A percentile compares a stretch with the other conserved stretches of the same genome.
Evolutionary conservation across 2,329 filamentous ascomycete species (phyloP).

Genomic region (Cladosporium colombiae): DNA sequence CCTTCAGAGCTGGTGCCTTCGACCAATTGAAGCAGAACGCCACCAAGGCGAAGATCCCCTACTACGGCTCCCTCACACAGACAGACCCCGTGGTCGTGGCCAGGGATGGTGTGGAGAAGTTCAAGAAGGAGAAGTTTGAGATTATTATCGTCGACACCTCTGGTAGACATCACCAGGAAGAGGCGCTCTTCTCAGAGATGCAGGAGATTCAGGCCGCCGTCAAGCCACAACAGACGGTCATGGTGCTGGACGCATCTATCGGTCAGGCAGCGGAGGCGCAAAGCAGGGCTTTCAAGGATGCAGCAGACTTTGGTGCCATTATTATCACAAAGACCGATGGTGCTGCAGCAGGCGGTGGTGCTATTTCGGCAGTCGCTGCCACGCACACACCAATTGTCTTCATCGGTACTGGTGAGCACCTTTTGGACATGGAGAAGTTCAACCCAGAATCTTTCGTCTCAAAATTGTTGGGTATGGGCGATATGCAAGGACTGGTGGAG

Average conservation of each 20-base stretch:
- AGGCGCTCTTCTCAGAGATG: constrained; percentile 96
- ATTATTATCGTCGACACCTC: constrained; percentile 98
- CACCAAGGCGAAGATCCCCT: constrained; percentile 97
- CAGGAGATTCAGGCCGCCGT: constrained; percentile 91
- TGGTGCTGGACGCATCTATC: constrained; percentile 95
- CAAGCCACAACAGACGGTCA: constrained; percentile 92
- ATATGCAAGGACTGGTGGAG: constrained; percentile 91
- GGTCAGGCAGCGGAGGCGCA: constrained; percentile 95
- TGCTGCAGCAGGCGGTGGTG: constrained; percentile 91
- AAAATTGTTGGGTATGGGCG: constrained; percentile 94
- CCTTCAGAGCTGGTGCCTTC: constrained; percentile 96
- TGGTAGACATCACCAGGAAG: constrained; percentile 90
- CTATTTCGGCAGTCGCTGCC: constrained; percentile 94
- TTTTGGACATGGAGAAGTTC: constrained; percentile 92
- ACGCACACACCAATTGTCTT: constrained; percentile 97
- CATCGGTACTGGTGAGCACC: constrained; percentile 95
- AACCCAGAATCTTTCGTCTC: constrained; percentile 89
- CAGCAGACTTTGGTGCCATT: constrained; percentile 94
- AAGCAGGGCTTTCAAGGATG: constrained; percentile 94
- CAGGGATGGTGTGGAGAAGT: constrained; percentile 94
- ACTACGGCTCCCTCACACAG: constrained; percentile 95
- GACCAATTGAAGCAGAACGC: constrained; percentile 99
- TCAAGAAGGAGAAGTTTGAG: constrained; percentile 98
- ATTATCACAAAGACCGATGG: constrained; percentile 99
- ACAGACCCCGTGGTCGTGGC: constrained; percentile 94